Conservation (phyloP, 106 monocot genomes). For the Iris macrosiphon region DNA sequence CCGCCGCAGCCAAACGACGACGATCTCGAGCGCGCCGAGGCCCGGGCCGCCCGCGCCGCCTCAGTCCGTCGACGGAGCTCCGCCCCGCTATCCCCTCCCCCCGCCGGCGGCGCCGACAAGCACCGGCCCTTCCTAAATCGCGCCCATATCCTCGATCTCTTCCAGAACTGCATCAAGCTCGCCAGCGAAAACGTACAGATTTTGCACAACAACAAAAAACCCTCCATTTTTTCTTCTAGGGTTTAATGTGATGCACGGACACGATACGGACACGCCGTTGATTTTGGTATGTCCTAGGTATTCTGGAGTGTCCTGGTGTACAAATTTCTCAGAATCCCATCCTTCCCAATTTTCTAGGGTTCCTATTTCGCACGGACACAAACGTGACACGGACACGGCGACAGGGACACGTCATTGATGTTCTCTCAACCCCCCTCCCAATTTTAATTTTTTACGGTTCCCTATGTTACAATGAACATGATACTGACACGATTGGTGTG, state of each 20-base stretch:
- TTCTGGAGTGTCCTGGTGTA: no score
- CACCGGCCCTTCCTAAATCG: conserved; percentile 25
- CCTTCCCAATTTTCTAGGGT: not conserved
- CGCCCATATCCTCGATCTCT: conserved; percentile 85
- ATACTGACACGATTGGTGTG: no score
- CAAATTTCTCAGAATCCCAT: no score
- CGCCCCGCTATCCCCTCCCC: conserved; percentile 8
- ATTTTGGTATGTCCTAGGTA: no score
- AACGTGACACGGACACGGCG: no score
- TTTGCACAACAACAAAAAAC: no score
- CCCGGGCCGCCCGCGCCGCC: conserved; percentile 63
- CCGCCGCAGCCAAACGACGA: conserved; percentile 59
- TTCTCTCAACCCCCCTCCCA: no score
- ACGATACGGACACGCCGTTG: no score
- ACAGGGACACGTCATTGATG: no score
- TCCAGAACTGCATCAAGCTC: conserved; percentile 98
- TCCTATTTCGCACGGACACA: not conserved
- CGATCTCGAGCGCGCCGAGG: conserved; percentile 80
- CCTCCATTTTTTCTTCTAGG: not conserved
- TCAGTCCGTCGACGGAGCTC: conserved; percentile 40
- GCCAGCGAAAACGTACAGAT: conserved; percentile 95
- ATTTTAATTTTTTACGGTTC: no score
- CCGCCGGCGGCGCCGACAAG: not conserved
- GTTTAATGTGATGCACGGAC: not conserved
- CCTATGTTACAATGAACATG: no score